Evolutionary conservation across 176 grass and related monocot genomes (phyloP).

Genomic region (Oryza longistaminata): DNA sequence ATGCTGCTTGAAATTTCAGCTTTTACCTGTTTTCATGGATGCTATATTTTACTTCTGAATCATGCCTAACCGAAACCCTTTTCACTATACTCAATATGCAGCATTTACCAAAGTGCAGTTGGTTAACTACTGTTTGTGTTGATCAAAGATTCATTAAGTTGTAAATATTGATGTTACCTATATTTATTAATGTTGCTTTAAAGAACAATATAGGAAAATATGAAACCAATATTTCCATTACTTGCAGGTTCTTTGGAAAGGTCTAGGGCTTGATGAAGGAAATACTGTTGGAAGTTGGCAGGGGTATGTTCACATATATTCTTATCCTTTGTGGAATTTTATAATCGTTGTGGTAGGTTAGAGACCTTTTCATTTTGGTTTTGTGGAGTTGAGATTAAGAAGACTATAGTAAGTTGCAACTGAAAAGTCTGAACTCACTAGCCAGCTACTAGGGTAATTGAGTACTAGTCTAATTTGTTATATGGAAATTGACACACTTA

Average conservation of each 20-base stretch:
- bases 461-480: not conserved
- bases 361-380: not conserved
- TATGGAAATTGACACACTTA: not conserved
- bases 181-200: not conserved
- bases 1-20: not conserved
- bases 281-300: conserved; percentile 75
- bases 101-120: not conserved
- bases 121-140: not conserved
- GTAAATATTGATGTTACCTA: conserved; percentile 6
- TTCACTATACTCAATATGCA: conserved; percentile 2
- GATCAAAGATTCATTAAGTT: not conserved
- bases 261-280: conserved; percentile 76
- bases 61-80: not conserved
- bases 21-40: not conserved
- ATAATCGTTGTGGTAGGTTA: not conserved
- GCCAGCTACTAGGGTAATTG: not conserved
- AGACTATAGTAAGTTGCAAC: not conserved
- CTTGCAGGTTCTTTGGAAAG: conserved; percentile 84
- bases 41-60: not conserved
- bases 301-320: conserved; percentile 41
- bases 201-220: conserved; percentile 6
- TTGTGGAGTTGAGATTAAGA: not conserved
- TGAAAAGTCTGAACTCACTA: not conserved
- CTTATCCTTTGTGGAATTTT: not conserved
- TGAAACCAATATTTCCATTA: conserved; percentile 11